phyloP scores from a whole-genome alignment of 805 yeast species.

The Hanseniaspora vineae region DNA sequence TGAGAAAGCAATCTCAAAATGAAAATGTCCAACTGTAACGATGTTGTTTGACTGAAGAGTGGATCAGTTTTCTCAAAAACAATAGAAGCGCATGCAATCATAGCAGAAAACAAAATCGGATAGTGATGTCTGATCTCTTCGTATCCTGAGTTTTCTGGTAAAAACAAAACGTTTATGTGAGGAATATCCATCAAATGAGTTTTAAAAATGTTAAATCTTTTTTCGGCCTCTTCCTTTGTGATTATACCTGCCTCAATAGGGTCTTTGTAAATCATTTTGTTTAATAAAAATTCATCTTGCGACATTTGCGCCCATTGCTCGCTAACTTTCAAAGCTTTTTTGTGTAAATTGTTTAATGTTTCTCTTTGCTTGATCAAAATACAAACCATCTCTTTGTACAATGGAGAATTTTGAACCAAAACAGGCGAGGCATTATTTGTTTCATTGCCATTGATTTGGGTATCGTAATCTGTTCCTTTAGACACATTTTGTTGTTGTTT shows the following conservation, averaged over 20 bases:
- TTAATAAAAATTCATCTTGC: background rate
- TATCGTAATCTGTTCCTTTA: background rate
- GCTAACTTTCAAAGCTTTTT: background rate
- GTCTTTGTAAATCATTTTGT: constrained; percentile 25
- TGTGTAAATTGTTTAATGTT: background rate
- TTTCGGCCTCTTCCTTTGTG: constrained; percentile 43
- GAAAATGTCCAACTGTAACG: constrained; percentile 38
- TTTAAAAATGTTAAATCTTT: constrained; percentile 39
- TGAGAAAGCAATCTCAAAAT: constrained; percentile 37
- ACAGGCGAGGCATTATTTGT: background rate
- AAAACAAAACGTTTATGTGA: constrained; percentile 34
- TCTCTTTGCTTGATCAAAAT: background rate
- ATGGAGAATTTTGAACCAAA: background rate
- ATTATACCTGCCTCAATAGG: constrained; percentile 46
- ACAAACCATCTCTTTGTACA: background rate
- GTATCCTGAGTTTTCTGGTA: constrained; percentile 32
- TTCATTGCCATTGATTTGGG: background rate
- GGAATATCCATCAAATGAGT: constrained; percentile 31
- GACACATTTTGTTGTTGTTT: background rate
- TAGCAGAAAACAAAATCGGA: constrained; percentile 51
- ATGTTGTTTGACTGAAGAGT: constrained; percentile 24
- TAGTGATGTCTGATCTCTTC: constrained; percentile 35
- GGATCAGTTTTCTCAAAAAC: constrained; percentile 21
- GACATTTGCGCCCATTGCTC: background rate
- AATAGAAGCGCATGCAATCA: constrained; percentile 49